A percentile compares a stretch with the other conserved stretches of the same genome.
Conservation (phyloP, 768 basidiomycete species). For the Kwoniella shandongensis region DNA sequence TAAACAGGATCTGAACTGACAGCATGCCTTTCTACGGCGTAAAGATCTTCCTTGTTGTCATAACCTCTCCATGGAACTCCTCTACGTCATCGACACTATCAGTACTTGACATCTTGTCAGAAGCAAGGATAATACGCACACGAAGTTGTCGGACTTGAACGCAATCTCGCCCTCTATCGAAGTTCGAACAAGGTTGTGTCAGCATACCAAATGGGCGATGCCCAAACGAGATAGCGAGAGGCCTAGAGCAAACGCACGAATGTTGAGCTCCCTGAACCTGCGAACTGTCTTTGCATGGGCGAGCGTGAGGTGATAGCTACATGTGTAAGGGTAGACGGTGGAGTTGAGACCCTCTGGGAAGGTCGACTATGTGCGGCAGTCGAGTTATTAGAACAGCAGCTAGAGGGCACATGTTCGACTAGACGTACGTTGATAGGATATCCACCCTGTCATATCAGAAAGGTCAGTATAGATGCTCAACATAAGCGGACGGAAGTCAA, state of each 20-base stretch:
- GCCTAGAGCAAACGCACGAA: constrained; percentile 12
- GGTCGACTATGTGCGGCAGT: constrained; percentile 3
- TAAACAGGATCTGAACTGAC: constrained; percentile 1
- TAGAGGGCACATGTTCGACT: neutral
- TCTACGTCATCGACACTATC: neutral
- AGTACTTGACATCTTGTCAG: neutral
- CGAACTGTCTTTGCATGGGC: constrained; percentile 32
- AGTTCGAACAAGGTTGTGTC: too few relatives aligned
- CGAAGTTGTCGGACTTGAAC: constrained; percentile 61
- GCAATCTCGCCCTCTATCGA: constrained; percentile 54
- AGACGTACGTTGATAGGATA: constrained; percentile 15
- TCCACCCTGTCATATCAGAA: too few relatives aligned
- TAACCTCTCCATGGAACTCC: constrained; percentile 37
- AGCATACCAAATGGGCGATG: too few relatives aligned
- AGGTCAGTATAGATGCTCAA: neutral
- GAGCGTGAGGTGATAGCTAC: constrained; percentile 28
- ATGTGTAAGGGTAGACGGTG: constrained; percentile 18
- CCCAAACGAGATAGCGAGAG: too few relatives aligned
- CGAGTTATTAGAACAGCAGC: neutral
- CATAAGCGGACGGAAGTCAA: neutral
- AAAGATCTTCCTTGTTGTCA: constrained; percentile 53
- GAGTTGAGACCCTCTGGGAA: constrained; percentile 9
- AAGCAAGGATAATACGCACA: constrained; percentile 7
- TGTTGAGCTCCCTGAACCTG: constrained; percentile 25
- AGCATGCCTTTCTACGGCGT: constrained; percentile 59